Base-by-base conservation (phyloP, 1,284 basidiomycete genomes). In the Cryptococcus hybrid region DNA sequence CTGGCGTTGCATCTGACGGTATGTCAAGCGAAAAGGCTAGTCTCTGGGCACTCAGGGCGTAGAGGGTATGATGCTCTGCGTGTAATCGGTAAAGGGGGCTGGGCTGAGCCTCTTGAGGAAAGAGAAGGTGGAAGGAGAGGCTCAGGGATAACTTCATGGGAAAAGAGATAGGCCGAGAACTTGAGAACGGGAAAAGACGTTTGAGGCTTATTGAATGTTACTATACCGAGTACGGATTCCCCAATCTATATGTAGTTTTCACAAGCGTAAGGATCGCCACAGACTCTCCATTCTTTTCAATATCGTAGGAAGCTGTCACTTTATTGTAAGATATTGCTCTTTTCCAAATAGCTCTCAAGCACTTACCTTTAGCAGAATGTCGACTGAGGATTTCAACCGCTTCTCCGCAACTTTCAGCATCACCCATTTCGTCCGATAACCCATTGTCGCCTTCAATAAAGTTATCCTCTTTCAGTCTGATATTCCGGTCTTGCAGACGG, bases 181-280 rank as follows among this genome's bases (percentile, higher is more conserved):
- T 90, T 88, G 47, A 93, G 73, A 0, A 93, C 90, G 6, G 57
- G 75, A 49, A 85, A 80, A 18, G 54, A 83, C 71, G 57, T 84
- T 80, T 61, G 60, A 30, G 56, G 80, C 38, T 86, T 83, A 69
- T 95, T 95, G 60, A 95, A 76, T 67, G 90, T 87, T n/a, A 96
- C 86, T 0, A 92, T 86, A 3, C 92, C 92, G 39, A 87, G 78
- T 35, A 95, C 85, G 0, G 90, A 92, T 78, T 96, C 93, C 3
- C 92, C 0, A 95, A 83, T 24, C 93, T 80, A 75, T 90, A 95
- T 1, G 88, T 88, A 43, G 87, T 87, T 78, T 96, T 44, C 18
- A 89, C 85, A 62, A 96, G 88, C 0, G 92, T 94, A n/a, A 96
- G 78, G 35, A 89, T 86, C 1, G 92, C 92, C 53, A 95, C 90